A percentile compares a stretch with the other conserved stretches of the same genome.
These are phyloP conservation scores for Alternaria alternata DNA, from an alignment of 2,329 filamentous ascomycete species.

Conservation along the genomic window DNA sequence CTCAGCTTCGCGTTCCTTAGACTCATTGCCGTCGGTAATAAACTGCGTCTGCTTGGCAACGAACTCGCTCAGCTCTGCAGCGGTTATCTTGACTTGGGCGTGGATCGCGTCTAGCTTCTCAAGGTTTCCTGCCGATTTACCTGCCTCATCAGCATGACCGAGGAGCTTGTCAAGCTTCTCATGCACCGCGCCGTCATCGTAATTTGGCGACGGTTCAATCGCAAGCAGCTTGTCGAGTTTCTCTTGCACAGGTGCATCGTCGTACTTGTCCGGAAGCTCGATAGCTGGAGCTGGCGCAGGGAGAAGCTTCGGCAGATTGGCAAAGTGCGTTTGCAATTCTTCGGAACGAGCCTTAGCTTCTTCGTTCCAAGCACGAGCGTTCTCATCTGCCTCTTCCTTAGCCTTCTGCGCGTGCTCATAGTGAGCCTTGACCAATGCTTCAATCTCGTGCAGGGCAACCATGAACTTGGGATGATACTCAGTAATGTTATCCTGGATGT, in stretches of 20 bases:
- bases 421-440: conserved; percentile 82
- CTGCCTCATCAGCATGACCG: conserved; percentile 66
- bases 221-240: conserved; percentile 65
- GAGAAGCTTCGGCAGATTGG: conserved; percentile 55
- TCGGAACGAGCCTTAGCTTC: conserved; percentile 55
- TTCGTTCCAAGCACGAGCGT: conserved; percentile 53
- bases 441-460: conserved; percentile 84
- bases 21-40: conserved; percentile 78
- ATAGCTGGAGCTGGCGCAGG: conserved; percentile 59
- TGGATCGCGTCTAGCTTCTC: conserved; percentile 89
- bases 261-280: conserved; percentile 54
- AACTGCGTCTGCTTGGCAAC: conserved; percentile 78
- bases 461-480: conserved; percentile 91
- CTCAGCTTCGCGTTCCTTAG: conserved; percentile 78
- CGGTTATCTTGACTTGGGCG: conserved; percentile 82
- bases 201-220: conserved; percentile 26
- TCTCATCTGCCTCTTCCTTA: conserved; percentile 55
- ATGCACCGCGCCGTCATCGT: conserved; percentile 62
- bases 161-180: conserved; percentile 66
- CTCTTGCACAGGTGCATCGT: conserved; percentile 67
- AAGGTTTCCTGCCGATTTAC: conserved; percentile 76
- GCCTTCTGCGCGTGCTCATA: conserved; percentile 82
- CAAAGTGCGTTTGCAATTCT: conserved; percentile 53
- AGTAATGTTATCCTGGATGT: conserved; percentile 77
- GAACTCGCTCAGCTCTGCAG: conserved; percentile 83